A percentile compares a stretch with the other conserved stretches of the same genome.
phyloP scores from a whole-genome alignment of 2,329 filamentous ascomycete species.

The Phialophora chinensis region DNA sequence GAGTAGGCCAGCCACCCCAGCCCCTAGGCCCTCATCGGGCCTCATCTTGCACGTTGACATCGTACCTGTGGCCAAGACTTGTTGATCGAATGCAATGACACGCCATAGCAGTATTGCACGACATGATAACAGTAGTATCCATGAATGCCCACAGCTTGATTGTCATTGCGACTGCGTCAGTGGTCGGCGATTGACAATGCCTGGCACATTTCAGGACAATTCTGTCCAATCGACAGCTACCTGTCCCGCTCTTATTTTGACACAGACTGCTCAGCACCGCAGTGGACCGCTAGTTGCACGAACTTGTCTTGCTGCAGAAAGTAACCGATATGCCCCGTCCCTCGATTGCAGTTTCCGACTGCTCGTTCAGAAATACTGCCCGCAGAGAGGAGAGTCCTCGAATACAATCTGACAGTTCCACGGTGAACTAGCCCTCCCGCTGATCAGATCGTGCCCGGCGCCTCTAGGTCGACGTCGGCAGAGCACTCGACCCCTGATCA shows the following conservation, averaged over 20 bases:
- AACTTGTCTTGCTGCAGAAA: neutral
- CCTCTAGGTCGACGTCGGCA: neutral
- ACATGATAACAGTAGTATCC: neutral
- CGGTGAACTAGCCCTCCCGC: too few species aligned
- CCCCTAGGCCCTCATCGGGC: neutral
- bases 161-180: neutral
- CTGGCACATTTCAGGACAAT: neutral
- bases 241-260: neutral
- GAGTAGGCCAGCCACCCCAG: neutral
- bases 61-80: slow-evolving; percentile 1
- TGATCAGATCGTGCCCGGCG: neutral
- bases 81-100: slow-evolving; percentile 2
- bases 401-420: neutral
- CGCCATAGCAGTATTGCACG: neutral
- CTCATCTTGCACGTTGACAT: neutral
- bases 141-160: neutral
- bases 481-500: neutral
- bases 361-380: neutral
- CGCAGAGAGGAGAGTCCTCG: neutral
- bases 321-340: neutral
- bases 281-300: neutral
- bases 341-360: neutral
- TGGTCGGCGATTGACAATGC: neutral
- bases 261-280: neutral
- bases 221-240: neutral